Base-by-base conservation (phyloP, 2,329 filamentous ascomycete species). In the Aspergillus flavus region DNA sequence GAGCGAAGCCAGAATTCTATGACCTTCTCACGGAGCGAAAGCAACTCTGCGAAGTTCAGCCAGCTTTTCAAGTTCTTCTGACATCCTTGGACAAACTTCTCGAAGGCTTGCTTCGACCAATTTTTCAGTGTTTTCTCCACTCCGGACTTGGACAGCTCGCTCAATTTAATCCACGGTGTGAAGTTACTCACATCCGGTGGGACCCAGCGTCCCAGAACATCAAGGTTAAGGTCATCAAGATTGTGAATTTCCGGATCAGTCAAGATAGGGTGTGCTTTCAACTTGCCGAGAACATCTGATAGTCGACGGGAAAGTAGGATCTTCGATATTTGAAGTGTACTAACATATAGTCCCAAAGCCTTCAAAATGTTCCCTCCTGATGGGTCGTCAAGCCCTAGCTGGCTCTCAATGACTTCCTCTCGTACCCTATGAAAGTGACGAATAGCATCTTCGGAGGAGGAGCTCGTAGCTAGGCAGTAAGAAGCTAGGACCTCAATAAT, bases 101-200 rank as follows among this genome's bases (percentile, higher is more conserved):
- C 79, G 21, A 87, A 85, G 1, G 87, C 88, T 57, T 84, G 83
- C 57, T 82, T 82, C 0, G 88, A 87, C 91, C 91, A 94, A 32
- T 74, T 75, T 26, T 83, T 83, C 16, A 92, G 82, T 76, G 87
- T 87, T 2, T 87, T 84, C 48, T 84, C 83, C 0, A 87, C 86
- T 64, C 88, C 84, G 28, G 81, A 78, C 23, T 85, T 86, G 28
- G 88, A 85, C 5, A 92, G 77, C 68, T 95, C 91, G 68, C 94
- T 92, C 70, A 96, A 89, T 34, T 91, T 88, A 41, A 96, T 91
- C 80, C 93, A 97, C 0, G 94, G 94, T 0, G 89, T 94, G 73
- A 96, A 97, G 67, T 90, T 91, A 54, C 87, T 87, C 48, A 97
- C 91, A 64, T 96, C 92, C 9, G 93, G 88, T 21, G 91, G 86